These are phyloP conservation scores for Podospora conica DNA, from an alignment of 495 filamentous ascomycete species.

Conservation along the genomic window DNA sequence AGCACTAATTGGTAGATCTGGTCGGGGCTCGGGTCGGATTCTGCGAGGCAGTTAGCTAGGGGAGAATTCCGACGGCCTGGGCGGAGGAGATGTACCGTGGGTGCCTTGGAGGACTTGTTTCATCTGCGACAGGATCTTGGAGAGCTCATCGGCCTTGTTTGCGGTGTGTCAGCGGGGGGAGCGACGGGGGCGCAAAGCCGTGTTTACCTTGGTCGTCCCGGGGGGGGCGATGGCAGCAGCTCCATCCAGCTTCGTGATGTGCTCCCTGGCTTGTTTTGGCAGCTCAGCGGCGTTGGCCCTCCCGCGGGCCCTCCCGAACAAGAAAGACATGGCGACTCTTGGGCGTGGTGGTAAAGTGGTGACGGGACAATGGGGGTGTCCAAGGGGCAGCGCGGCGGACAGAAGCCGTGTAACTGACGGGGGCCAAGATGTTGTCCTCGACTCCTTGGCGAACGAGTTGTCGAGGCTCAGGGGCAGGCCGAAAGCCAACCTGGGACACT, in stretches of 20 bases:
- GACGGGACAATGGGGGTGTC: not conserved
- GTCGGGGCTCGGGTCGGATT: conserved; percentile 78
- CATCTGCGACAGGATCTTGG: conserved; percentile 72
- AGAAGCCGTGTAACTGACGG: not conserved
- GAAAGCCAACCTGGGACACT: not conserved
- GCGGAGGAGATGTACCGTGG: conserved; percentile 49
- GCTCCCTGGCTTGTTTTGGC: conserved; percentile 49
- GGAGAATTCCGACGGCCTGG: not conserved
- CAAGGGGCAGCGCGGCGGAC: not conserved
- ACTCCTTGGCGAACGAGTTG: not conserved
- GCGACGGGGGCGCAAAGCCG: conserved; percentile 1
- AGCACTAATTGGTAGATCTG: conserved; percentile 75
- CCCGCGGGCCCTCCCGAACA: conserved; percentile 69
- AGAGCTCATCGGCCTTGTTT: conserved; percentile 48
- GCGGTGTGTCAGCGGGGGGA: not conserved
- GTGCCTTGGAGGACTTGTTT: conserved; percentile 80
- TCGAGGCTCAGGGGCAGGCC: not conserved
- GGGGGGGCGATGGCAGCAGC: conserved; percentile 33
- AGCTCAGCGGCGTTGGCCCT: conserved; percentile 48
- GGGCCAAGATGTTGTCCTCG: not conserved
- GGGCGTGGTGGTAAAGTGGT: conserved; percentile 8
- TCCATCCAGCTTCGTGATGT: conserved; percentile 49
- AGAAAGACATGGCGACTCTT: conserved; percentile 68
- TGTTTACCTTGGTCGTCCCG: conserved; percentile 40
- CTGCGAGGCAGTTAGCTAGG: conserved; percentile 37